These are phyloP conservation scores for Paecilomyces niveus DNA, from an alignment of 2,329 filamentous ascomycete genomes.

Conservation along the genomic window DNA sequence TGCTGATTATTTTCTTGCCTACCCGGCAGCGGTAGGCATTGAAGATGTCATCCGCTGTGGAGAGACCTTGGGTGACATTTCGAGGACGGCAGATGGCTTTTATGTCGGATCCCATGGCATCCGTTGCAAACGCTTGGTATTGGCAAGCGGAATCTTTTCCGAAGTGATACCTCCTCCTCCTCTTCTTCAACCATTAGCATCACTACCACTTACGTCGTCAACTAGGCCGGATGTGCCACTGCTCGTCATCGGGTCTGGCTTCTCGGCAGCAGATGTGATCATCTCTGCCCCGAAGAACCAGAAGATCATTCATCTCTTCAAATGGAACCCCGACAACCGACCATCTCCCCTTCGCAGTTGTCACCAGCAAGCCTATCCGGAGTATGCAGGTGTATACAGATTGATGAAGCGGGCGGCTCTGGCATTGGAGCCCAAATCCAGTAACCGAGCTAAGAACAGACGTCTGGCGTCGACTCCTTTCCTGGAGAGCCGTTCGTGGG, in stretches of 20 bases:
- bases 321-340: conserved; percentile 50
- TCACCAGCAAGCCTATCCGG: conserved; percentile 55
- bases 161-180: conserved; percentile 46
- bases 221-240: conserved; percentile 31
- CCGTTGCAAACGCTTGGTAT: conserved; percentile 49
- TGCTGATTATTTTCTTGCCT: conserved; percentile 48
- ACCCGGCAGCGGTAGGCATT: conserved; percentile 49
- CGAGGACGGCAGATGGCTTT: conserved; percentile 41
- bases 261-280: conserved; percentile 56
- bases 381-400: conserved; percentile 54
- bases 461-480: conserved; percentile 39
- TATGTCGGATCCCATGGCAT: conserved; percentile 46
- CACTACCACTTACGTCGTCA: conserved; percentile 12
- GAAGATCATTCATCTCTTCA: conserved; percentile 53
- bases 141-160: conserved; percentile 55
- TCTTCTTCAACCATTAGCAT: conserved; percentile 40
- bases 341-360: conserved; percentile 53
- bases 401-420: conserved; percentile 50
- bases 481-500: conserved; percentile 44
- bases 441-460: conserved; percentile 19
- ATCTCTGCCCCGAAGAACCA: conserved; percentile 46
- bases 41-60: conserved; percentile 39
- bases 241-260: conserved; percentile 55
- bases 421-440: conserved; percentile 10
- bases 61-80: conserved; percentile 37